Evolutionary conservation across 805 yeast species (phyloP).

Genomic region (Candida loeiensis): DNA sequence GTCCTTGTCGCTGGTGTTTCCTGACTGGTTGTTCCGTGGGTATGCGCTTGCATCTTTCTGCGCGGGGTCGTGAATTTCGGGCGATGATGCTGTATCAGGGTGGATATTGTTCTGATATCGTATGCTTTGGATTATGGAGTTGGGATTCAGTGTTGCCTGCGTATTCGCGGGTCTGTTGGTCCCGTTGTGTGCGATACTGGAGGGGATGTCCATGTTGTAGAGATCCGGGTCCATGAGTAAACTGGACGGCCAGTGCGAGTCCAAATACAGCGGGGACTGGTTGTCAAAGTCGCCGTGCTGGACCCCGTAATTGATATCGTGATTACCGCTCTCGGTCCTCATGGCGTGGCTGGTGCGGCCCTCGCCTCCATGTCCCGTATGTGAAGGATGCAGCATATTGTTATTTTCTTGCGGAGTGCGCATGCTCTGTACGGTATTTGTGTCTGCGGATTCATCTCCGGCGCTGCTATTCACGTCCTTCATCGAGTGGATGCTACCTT

Average conservation of each 20-base stretch:
- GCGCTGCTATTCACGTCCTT: conserved; percentile 1
- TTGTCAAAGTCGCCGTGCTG: conserved; percentile 6
- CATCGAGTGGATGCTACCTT: background rate
- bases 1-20: conserved; percentile 6
- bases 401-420: background rate
- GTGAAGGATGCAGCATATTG: background rate
- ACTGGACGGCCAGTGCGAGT: conserved; percentile 32
- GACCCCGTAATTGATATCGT: conserved; percentile 5
- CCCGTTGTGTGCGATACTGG: background rate
- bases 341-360: too few species aligned
- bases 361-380: too few species aligned
- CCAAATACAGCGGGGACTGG: conserved; percentile 16
- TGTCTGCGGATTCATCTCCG: background rate
- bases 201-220: conserved; percentile 30
- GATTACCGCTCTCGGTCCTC: background rate
- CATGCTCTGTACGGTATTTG: background rate
- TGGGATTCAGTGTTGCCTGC: conserved; percentile 11
- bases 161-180: conserved; percentile 4
- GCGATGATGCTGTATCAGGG: conserved; percentile 1
- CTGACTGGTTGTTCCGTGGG: conserved; percentile 1
- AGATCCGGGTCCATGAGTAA: conserved; percentile 31
- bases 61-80: background rate
- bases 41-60: background rate
- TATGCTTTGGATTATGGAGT: conserved; percentile 27
- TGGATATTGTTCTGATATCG: conserved; percentile 30